These are phyloP conservation scores for Colletotrichum lindemuthianum DNA, from an alignment of 2,329 filamentous ascomycete species.

Conservation along the genomic window DNA sequence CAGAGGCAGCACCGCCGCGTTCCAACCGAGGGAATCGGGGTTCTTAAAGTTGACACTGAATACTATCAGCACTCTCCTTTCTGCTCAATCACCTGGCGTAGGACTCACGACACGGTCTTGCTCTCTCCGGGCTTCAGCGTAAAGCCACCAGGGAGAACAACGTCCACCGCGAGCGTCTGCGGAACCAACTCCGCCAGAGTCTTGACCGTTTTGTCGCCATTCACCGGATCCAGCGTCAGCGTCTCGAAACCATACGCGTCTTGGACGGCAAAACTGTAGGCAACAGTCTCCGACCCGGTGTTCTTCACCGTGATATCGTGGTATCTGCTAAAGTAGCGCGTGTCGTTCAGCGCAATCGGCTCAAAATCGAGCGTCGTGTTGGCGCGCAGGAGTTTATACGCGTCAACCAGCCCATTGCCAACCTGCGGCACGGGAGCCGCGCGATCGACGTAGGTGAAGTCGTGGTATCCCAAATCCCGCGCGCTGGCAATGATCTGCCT, in stretches of 20 bases:
- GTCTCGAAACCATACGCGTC: conserved; percentile 50
- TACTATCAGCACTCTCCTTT: neutral
- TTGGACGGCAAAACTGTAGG: conserved; percentile 44
- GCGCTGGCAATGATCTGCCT: conserved; percentile 48
- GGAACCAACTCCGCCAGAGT: conserved; percentile 25
- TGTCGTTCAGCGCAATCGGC: conserved; percentile 57
- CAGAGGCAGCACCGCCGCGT: conserved; percentile 42
- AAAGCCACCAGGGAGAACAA: conserved; percentile 38
- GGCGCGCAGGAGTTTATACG: conserved; percentile 51
- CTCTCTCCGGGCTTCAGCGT: conserved; percentile 39
- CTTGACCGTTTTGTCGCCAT: neutral
- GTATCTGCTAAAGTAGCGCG: conserved; percentile 47
- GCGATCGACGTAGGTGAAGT: conserved; percentile 39
- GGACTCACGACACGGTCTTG: conserved; percentile 37
- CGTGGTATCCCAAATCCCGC: conserved; percentile 39
- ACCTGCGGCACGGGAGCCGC: conserved; percentile 49
- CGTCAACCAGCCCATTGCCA: conserved; percentile 55
- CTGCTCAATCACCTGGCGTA: neutral
- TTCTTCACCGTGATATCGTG: conserved; percentile 48
- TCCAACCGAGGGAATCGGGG: conserved; percentile 40
- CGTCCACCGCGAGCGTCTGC: conserved; percentile 29
- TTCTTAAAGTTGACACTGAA: conserved; percentile 42
- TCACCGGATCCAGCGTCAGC: conserved; percentile 26
- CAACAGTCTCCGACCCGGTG: conserved; percentile 45
- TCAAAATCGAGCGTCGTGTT: conserved; percentile 49